Conservation (phyloP, 2,329 filamentous ascomycete genomes). For the Penicillium sumatraense region DNA sequence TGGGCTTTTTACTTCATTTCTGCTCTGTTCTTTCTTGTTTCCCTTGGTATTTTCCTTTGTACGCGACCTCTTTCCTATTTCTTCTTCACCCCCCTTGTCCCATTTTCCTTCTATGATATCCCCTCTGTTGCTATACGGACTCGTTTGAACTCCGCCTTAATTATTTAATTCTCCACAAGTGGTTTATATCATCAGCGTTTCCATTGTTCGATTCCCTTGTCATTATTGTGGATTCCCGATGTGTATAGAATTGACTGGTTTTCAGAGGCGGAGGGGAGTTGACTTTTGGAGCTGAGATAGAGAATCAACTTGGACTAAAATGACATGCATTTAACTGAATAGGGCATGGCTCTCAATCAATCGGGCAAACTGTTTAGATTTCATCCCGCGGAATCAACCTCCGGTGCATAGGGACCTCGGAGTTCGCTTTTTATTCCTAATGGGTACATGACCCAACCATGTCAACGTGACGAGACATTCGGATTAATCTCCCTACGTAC, state of each 20-base stretch:
- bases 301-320: slow-evolving; percentile 19
- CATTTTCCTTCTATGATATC: slow-evolving; percentile 48
- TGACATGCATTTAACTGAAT: slow-evolving; percentile 20
- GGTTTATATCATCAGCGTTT: slow-evolving; percentile 25
- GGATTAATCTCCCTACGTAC: background rate
- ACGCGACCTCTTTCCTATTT: slow-evolving; percentile 22
- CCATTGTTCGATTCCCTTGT: slow-evolving; percentile 21
- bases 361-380: background rate
- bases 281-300: slow-evolving; percentile 12
- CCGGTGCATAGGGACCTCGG: slow-evolving; percentile 5
- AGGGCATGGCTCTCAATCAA: background rate
- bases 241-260: slow-evolving; percentile 22
- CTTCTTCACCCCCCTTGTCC: slow-evolving; percentile 23
- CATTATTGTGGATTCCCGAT: slow-evolving; percentile 19
- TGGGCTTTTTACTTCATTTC: slow-evolving; percentile 29
- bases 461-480: slow-evolving; percentile 19
- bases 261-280: slow-evolving; percentile 11
- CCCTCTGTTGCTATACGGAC: slow-evolving; percentile 45
- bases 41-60: slow-evolving; percentile 25
- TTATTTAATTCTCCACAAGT: slow-evolving; percentile 33
- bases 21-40: slow-evolving; percentile 25
- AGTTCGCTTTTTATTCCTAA: too few species aligned
- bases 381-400: slow-evolving; percentile 8
- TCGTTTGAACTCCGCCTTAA: slow-evolving; percentile 37
- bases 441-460: background rate